Evolutionary conservation across 2,329 filamentous ascomycete species (phyloP), one percentile per base, ranked within the genome.

Genomic region (Alternaria conjuncta): DNA sequence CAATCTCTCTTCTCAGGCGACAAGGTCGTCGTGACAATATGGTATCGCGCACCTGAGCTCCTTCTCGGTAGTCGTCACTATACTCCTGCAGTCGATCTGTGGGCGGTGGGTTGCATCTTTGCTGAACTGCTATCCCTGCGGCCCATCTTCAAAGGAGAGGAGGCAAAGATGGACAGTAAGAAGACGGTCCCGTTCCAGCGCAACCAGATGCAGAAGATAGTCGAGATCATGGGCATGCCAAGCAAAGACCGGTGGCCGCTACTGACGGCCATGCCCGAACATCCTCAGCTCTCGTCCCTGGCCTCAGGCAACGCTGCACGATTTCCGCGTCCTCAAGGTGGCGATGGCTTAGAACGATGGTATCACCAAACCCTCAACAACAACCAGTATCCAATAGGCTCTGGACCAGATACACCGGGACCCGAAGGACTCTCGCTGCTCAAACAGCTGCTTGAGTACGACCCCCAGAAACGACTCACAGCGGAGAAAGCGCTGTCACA

Each of bases 191-290:
- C 96, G 0, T 99, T 99, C 72, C 96, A 99, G 80, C 89, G 94
- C 13, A 97, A 97, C 74, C 96, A 99, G 82, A 98, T 99, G 95
- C 93, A 96, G 76, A 97, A 97, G 82, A 99, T 99, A 72, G 93
- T 97, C 41, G 96, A 99, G 76, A 94, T 99, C 66, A 90, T 99
- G 84, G 96, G 96, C 28, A 83, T 97, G 69, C 96, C 96, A 0
- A 93, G 88, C 7, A 95, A 95, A 74, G 92, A 97, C 54, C 88
- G 89, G 25, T 99, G 96, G 96, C 93, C 94, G 0, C 86, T 95
- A 26, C 83, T 99, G 2, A 84, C 88, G 2, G 88, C 90, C 43
- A 97, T 97, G 91, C 94, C 93, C 0, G 96, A 99, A 81, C 97
- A 92, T 75, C 82, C 82, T 41, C 92, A 96, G 69, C 85, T 97